Percentiles rank a stretch among this genome's conserved stretches.
phyloP scores from a whole-genome alignment of 768 basidiomycete genomes.

The Mycena maculata region DNA sequence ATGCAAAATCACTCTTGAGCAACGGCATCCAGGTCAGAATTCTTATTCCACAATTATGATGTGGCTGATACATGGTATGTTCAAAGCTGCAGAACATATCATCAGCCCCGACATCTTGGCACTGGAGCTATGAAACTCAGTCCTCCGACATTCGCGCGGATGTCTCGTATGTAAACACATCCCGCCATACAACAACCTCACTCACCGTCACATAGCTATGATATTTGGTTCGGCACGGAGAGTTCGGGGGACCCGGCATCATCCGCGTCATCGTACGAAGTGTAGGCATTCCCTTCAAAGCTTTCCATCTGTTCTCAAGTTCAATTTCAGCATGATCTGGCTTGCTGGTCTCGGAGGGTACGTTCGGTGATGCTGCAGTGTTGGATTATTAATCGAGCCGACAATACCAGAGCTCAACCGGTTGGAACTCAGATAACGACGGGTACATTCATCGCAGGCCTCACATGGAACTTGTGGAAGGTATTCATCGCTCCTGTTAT shows the following conservation, averaged over 20 bases:
- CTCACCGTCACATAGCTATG: conserved; percentile 48
- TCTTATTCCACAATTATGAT: neutral
- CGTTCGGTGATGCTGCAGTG: conserved; percentile 15
- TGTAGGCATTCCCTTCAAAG: conserved; percentile 48
- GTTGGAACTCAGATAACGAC: conserved; percentile 61
- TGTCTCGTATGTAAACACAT: conserved; percentile 56
- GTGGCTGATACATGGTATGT: neutral
- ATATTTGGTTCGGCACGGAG: conserved; percentile 64
- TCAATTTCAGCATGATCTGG: conserved; percentile 65
- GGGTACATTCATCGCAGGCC: conserved; percentile 56
- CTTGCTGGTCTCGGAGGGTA: conserved; percentile 67
- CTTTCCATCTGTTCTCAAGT: neutral
- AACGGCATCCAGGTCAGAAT: conserved; percentile 59
- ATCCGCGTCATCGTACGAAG: conserved; percentile 61
- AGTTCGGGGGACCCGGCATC: conserved; percentile 59
- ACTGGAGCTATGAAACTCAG: conserved; percentile 59
- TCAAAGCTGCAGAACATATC: conserved; percentile 54
- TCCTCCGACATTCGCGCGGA: conserved; percentile 63
- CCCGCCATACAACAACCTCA: neutral
- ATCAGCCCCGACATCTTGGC: conserved; percentile 62
- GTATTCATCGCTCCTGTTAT: conserved; percentile 64
- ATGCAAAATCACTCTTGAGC: conserved; percentile 57
- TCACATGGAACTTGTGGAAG: conserved; percentile 68
- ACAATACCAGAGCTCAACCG: conserved; percentile 59
- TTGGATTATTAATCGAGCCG: neutral